A percentile compares a stretch with the other conserved stretches of the same genome.
These are phyloP conservation scores for Bipolaris zeicola DNA, from an alignment of 2,329 filamentous ascomycete genomes.

Conservation along the genomic window DNA sequence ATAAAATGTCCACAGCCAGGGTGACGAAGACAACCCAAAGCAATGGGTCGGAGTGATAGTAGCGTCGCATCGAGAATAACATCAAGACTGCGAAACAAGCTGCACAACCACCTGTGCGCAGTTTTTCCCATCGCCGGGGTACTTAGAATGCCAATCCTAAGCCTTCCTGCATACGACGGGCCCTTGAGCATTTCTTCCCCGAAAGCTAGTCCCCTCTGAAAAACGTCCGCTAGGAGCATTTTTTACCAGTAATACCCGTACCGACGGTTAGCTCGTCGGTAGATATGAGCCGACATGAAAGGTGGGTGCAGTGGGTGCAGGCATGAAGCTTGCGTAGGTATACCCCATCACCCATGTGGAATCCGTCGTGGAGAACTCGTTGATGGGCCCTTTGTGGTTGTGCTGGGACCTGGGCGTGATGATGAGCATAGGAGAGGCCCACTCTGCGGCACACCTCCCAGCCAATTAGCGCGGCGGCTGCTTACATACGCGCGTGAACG, in stretches of 20 bases:
- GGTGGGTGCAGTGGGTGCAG: constrained; percentile 1
- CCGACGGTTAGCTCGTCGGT: not conserved
- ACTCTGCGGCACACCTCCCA: no score
- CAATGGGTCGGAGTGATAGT: not conserved
- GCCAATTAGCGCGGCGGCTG: not conserved
- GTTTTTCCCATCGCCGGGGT: constrained; percentile 2
- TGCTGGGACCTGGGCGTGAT: not conserved
- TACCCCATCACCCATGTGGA: not conserved
- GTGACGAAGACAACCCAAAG: constrained; percentile 2
- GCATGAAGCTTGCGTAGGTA: not conserved
- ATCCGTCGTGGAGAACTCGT: not conserved
- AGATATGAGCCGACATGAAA: constrained; percentile 1
- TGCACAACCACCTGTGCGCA: not conserved
- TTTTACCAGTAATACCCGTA: no score
- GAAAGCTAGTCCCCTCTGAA: not conserved
- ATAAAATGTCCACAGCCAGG: not conserved
- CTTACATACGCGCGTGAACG: not conserved
- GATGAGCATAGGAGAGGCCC: not conserved
- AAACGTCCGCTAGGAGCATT: not conserved
- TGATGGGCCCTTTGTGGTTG: no score
- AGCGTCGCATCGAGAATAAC: constrained; percentile 1
- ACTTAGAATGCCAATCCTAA: not conserved
- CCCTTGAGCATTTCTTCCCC: not conserved
- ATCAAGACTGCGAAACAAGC: not conserved
- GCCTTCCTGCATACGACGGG: constrained; percentile 1